phyloP scores from a whole-genome alignment of 2,329 filamentous ascomycete species.

The Ceratocystis alfenasii region DNA sequence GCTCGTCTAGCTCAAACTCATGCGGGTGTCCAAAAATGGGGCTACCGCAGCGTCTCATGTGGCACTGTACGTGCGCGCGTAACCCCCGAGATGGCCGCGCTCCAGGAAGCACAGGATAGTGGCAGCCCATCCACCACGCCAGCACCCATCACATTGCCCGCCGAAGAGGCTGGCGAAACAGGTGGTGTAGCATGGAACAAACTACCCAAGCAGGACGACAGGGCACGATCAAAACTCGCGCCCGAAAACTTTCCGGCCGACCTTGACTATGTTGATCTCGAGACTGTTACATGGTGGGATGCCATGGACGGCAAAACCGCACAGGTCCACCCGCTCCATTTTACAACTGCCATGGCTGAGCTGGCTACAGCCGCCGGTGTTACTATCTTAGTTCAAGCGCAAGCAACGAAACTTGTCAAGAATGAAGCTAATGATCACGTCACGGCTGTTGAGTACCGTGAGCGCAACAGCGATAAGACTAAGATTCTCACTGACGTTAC shows the following conservation, averaged over 20 bases:
- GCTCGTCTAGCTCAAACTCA: constrained; percentile 75
- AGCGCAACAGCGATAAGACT: constrained; percentile 34
- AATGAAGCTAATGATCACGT: constrained; percentile 35
- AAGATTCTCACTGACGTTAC: constrained; percentile 36
- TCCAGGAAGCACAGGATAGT: constrained; percentile 19
- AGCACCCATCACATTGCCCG: not conserved
- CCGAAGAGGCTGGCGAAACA: constrained; percentile 17
- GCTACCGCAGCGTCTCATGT: constrained; percentile 68
- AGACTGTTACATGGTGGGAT: constrained; percentile 57
- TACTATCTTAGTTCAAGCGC: constrained; percentile 52
- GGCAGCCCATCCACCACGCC: not conserved
- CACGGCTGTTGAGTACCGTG: constrained; percentile 48
- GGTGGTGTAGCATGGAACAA: constrained; percentile 39
- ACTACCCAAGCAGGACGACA: constrained; percentile 46
- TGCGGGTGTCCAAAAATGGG: constrained; percentile 67
- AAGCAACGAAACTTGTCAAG: constrained; percentile 45
- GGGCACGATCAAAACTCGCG: constrained; percentile 37
- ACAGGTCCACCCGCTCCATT: constrained; percentile 85
- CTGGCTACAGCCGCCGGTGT: constrained; percentile 60
- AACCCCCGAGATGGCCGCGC: constrained; percentile 30
- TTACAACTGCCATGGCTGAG: constrained; percentile 72
- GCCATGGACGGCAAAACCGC: constrained; percentile 79
- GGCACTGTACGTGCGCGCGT: constrained; percentile 43
- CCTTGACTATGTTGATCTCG: constrained; percentile 70
- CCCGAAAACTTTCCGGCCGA: constrained; percentile 58